Evolutionary conservation across 1,284 basidiomycete species (phyloP).

Genomic region (Ganoderma lucidum): DNA sequence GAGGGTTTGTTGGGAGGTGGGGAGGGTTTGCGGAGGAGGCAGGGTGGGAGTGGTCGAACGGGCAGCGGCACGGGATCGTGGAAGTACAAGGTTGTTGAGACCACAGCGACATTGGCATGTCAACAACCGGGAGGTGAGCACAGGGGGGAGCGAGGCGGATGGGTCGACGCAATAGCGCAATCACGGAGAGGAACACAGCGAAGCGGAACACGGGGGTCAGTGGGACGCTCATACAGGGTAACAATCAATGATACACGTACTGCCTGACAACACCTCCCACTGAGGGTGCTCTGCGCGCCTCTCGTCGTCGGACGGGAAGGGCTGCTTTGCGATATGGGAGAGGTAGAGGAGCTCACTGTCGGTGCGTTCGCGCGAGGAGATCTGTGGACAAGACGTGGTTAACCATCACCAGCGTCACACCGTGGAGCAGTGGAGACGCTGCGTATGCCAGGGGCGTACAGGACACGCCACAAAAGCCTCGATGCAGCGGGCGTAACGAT

Average conservation of each 20-base stretch:
- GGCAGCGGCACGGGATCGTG: not conserved
- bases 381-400: conserved; percentile 48
- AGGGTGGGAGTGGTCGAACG: not conserved
- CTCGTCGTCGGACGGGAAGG: conserved; percentile 49
- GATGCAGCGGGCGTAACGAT: not conserved
- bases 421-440: not conserved
- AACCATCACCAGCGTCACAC: not conserved
- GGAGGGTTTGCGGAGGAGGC: not conserved
- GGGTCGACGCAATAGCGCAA: not conserved
- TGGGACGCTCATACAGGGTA: not conserved
- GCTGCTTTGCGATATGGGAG: conserved; percentile 61
- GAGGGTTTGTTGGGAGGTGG: not conserved
- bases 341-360: conserved; percentile 92
- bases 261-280: conserved; percentile 67
- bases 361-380: conserved; percentile 76
- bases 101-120: conserved; percentile 1
- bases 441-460: not conserved
- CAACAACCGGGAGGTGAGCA: not conserved
- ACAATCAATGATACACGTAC: conserved; percentile 52
- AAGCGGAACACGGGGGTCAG: not conserved
- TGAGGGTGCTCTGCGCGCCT: conserved; percentile 63
- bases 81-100: not conserved
- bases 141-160: not conserved
- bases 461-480: not conserved
- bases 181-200: conserved; percentile 1